A percentile compares a stretch with the other conserved stretches of the same genome.
phyloP scores from a whole-genome alignment of 306 rosid species.

The Aeschynomene evenia region DNA sequence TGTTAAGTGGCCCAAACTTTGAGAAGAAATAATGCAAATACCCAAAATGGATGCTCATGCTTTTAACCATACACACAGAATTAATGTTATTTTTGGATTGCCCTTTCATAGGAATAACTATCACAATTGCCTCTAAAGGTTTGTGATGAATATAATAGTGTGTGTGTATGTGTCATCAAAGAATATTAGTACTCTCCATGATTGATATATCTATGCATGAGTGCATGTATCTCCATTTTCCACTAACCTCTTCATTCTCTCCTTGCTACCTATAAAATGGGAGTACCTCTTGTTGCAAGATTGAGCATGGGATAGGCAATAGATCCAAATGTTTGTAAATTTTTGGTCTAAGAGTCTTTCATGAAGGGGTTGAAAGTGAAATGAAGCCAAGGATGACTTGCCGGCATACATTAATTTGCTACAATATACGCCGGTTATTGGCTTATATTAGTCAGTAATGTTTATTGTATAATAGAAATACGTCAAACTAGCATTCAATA shows the following conservation, averaged over 20 bases:
- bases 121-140: constrained; percentile 2
- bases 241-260: constrained; percentile 4
- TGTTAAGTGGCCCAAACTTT: not conserved
- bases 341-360: constrained; percentile 18
- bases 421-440: not conserved
- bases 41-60: constrained; percentile 31
- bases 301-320: not conserved
- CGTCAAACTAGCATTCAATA: too few species aligned
- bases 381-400: constrained; percentile 44
- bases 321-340: not conserved
- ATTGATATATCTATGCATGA: too few species aligned
- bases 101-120: constrained; percentile 12
- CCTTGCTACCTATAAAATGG: constrained; percentile 27
- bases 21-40: constrained; percentile 18
- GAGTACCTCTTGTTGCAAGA: not conserved
- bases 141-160: not conserved
- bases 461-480: too few species aligned
- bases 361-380: constrained; percentile 25
- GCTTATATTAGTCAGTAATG: not conserved
- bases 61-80: not conserved
- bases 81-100: not conserved
- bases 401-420: constrained; percentile 20
- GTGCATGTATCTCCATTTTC: constrained; percentile 24
- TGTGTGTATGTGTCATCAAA: not conserved
- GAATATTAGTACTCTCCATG: constrained; percentile 14